phyloP scores from a whole-genome alignment of 495 filamentous ascomycete species.

The Hypoxylon lienhwacheense region DNA sequence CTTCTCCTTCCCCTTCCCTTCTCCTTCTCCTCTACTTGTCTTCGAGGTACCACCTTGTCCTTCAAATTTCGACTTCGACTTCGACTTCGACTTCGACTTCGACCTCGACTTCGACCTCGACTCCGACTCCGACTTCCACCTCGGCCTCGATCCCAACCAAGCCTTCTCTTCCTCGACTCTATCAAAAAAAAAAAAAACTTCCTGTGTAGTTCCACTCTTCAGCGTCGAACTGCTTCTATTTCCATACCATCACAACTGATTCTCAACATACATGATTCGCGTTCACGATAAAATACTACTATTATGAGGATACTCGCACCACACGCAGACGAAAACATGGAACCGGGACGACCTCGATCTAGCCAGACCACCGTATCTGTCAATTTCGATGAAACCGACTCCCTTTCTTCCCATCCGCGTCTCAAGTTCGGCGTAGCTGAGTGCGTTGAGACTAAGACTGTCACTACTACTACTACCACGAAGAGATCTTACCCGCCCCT shows the following conservation, averaged over 20 bases:
- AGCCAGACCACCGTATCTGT: conserved; percentile 51
- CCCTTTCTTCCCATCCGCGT: conserved; percentile 36
- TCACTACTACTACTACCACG: conserved; percentile 94
- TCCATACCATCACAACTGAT: conserved; percentile 1
- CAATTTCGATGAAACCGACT: conserved; percentile 49
- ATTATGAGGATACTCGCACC: conserved; percentile 35
- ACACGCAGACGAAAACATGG: conserved; percentile 38
- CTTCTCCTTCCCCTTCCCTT: conserved; percentile 1
- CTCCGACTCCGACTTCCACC: background rate
- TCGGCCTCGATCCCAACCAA: background rate
- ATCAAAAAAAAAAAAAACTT: no score
- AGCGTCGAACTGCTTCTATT: conserved; percentile 1
- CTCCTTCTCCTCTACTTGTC: background rate
- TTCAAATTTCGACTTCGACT: conserved; percentile 1
- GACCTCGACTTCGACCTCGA: conserved; percentile 2
- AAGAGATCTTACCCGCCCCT: conserved; percentile 87
- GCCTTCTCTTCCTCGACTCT: no score
- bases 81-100: conserved; percentile 3
- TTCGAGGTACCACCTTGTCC: background rate
- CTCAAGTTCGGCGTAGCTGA: conserved; percentile 57
- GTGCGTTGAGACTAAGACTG: conserved; percentile 64
- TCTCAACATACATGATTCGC: conserved; percentile 33
- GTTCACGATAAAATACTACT: conserved; percentile 13
- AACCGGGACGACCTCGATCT: conserved; percentile 45
- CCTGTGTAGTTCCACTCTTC: no score